Evolutionary conservation across 257 asterid genomes (phyloP).

Genomic region (Penstemon eatonii): DNA sequence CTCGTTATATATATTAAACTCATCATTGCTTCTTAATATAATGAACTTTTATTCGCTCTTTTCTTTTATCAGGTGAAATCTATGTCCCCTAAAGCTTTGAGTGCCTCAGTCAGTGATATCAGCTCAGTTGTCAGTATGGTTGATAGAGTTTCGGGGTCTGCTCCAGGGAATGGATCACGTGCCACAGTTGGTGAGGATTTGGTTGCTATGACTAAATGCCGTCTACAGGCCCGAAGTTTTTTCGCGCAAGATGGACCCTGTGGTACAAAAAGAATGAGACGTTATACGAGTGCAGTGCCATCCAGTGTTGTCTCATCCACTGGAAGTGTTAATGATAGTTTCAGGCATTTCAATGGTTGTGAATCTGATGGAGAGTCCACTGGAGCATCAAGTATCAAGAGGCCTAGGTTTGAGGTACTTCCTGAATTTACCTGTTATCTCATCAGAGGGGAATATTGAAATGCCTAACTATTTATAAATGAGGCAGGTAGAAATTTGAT

Average conservation of each 20-base stretch:
- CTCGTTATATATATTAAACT: conserved; percentile 1
- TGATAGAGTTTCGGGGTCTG: conserved; percentile 97
- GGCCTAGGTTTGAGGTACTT: conserved; percentile 69
- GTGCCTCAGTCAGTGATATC: conserved; percentile 79
- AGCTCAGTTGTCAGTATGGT: conserved; percentile 91
- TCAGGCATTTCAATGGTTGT: conserved; percentile 55
- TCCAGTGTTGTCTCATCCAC: conserved; percentile 79
- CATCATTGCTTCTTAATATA: not conserved
- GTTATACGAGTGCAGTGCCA: conserved; percentile 75
- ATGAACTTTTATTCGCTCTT: conserved; percentile 13
- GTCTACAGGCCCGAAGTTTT: conserved; percentile 80
- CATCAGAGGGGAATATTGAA: conserved; percentile 24
- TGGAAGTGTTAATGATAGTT: conserved; percentile 67
- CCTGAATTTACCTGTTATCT: conserved; percentile 18
- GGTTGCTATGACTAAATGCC: conserved; percentile 96
- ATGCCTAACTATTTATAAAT: not conserved
- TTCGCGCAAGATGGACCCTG: conserved; percentile 79
- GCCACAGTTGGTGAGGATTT: conserved; percentile 98
- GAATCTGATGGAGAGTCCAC: conserved; percentile 94
- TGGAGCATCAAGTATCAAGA: conserved; percentile 64
- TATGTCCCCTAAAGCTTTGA: conserved; percentile 61
- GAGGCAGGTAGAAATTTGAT: conserved; percentile 4
- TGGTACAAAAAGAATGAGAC: conserved; percentile 85
- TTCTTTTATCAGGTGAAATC: conserved; percentile 66
- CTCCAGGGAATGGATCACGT: conserved; percentile 98